Evolutionary conservation across 2,329 filamentous ascomycete genomes (phyloP), one percentile per base, ranked within the genome.

Genomic region (Pyricularia pennisetigena): DNA sequence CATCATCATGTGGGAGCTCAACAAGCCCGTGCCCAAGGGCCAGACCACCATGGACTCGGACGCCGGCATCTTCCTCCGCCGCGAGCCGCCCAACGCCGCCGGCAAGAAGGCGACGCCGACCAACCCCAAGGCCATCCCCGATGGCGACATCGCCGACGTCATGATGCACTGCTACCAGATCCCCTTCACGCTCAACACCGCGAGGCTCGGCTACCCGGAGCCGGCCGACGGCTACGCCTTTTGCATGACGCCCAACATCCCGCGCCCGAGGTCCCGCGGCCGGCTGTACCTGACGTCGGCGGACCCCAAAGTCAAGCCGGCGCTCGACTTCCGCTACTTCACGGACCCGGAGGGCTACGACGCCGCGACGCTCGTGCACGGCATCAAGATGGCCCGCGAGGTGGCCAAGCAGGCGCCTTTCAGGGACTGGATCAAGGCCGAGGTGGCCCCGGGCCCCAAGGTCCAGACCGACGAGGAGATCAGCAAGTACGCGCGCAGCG

Each of bases 151-250:
- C 68, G 91, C 90, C 71, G 93, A 97, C 75, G 81, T 96, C 74
- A 97, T 97, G 93, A 95, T 95, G 90, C 93, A 97, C 82, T 97
- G 93, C 85, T 97, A 97, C 82, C 93, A 97, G 80, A 96, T 97
- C 72, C 93, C 93, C 68, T 97, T 97, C 80, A 91, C 89, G 71
- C 87, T 93, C 73, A 97, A 97, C 84, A 97, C 93, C 1, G 81
- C 85, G 68, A 88, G 91, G 59, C 85, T 97, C 12, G 93, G 93
- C 72, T 97, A 88, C 75, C 83, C 82, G 61, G 76, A 79, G 69
- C 75, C 84, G 2, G 64, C 64, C 23, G 67, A 69, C 72, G 90
- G 89, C 70, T 90, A 94, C 74, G 92, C 92, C 67, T 96, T 96
- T 83, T 95, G 92, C 86, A 95, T 95, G 90, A 95, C 92, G 20